A percentile compares a stretch with the other conserved stretches of the same genome.
Conservation (phyloP, 441 rosid species). For the Euphorbia schlechtendalii region DNA sequence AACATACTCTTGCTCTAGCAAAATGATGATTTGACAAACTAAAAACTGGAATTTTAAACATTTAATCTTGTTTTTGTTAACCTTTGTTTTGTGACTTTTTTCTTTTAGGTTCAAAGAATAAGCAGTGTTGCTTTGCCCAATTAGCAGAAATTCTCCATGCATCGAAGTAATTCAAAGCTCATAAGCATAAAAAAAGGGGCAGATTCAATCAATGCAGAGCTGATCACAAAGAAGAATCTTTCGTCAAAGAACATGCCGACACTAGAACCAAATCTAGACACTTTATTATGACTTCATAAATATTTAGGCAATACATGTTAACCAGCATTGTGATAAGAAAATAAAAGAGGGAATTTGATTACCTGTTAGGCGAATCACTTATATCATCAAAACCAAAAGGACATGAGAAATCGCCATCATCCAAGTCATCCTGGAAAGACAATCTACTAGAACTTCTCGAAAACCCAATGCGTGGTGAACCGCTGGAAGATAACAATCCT, state of each 20-base stretch:
- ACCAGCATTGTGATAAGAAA: neutral
- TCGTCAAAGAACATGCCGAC: neutral
- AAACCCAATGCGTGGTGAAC: slow-evolving; percentile 67
- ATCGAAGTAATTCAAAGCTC: neutral
- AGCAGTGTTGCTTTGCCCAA: neutral
- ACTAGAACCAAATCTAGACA: slow-evolving; percentile 4
- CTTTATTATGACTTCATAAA: slow-evolving; percentile 7
- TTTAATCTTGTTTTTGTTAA: neutral
- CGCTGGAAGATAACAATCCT: slow-evolving; percentile 75
- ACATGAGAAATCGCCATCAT: slow-evolving; percentile 78
- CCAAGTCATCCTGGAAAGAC: slow-evolving; percentile 72
- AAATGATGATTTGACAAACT: too few relatives aligned
- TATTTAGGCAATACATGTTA: neutral
- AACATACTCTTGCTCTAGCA: neutral
- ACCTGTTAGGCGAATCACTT: slow-evolving; percentile 60
- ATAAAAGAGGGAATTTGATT: slow-evolving; percentile 8
- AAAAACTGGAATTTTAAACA: neutral
- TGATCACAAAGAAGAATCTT: neutral
- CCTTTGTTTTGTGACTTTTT: neutral
- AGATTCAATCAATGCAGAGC: slow-evolving; percentile 10
- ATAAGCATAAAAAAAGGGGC: neutral
- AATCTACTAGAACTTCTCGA: slow-evolving; percentile 82
- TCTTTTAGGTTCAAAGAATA: neutral
- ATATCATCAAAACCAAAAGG: slow-evolving; percentile 79
- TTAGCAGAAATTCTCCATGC: neutral